A percentile compares a stretch with the other conserved stretches of the same genome.
These are phyloP conservation scores for Fusarium sp. DNA, from an alignment of 2,329 filamentous ascomycete species.

Conservation along the genomic window DNA sequence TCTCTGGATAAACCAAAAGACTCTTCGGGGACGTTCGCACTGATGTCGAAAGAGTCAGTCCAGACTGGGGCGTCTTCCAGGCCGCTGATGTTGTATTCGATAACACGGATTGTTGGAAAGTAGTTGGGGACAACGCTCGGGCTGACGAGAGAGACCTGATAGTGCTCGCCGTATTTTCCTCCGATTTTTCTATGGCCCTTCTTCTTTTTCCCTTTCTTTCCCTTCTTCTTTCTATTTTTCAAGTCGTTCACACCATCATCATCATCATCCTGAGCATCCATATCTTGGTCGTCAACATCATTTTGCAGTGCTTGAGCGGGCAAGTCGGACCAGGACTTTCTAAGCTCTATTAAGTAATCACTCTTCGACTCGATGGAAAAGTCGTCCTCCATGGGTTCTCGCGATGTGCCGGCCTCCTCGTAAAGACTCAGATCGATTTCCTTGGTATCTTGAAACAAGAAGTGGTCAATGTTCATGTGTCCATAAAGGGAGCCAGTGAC, in stretches of 20 bases:
- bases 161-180: slow-evolving; percentile 85
- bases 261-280: slow-evolving; percentile 35
- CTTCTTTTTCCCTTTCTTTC: slow-evolving; percentile 58
- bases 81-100: slow-evolving; percentile 91
- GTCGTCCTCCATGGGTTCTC: slow-evolving; percentile 55
- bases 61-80: slow-evolving; percentile 66
- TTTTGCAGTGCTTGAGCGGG: slow-evolving; percentile 54
- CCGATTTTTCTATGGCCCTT: slow-evolving; percentile 69
- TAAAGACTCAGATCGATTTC: slow-evolving; percentile 70
- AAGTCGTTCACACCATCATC: slow-evolving; percentile 27
- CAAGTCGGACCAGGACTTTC: slow-evolving; percentile 79
- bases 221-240: slow-evolving; percentile 35
- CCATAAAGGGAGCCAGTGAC: slow-evolving; percentile 82
- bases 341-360: slow-evolving; percentile 80
- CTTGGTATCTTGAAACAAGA: slow-evolving; percentile 86
- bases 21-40: slow-evolving; percentile 10
- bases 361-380: slow-evolving; percentile 68
- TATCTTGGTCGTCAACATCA: slow-evolving; percentile 29
- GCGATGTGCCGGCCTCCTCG: slow-evolving; percentile 33
- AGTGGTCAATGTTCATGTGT: slow-evolving; percentile 99
- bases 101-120: slow-evolving; percentile 87
- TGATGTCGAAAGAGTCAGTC: slow-evolving; percentile 48
- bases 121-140: slow-evolving; percentile 94
- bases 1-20: slow-evolving; percentile 37
- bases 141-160: slow-evolving; percentile 79